Percentiles rank a stretch among this genome's conserved stretches.
Conservation (phyloP, 31 red algal species). For the Porphyra umbilicalis region DNA sequence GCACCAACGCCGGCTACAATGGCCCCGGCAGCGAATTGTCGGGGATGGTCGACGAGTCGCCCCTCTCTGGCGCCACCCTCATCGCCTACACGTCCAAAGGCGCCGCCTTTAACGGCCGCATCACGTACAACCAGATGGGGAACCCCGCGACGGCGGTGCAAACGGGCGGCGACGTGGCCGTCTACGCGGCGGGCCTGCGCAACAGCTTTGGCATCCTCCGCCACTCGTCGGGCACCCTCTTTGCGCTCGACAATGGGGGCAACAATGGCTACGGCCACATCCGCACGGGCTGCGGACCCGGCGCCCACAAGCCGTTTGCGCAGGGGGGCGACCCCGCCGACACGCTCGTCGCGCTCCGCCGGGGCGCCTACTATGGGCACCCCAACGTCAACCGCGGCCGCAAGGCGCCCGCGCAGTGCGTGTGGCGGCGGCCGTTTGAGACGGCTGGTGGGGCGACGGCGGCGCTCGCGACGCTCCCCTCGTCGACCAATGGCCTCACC, state of each 20-base stretch:
- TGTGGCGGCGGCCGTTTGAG: slow-evolving; percentile 14
- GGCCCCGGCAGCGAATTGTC: slow-evolving; percentile 6
- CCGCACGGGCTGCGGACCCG: slow-evolving; percentile 25
- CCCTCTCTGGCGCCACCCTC: slow-evolving; percentile 37
- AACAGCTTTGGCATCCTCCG: slow-evolving; percentile 41
- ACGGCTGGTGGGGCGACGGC: slow-evolving; percentile 27
- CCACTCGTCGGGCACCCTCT: slow-evolving; percentile 39
- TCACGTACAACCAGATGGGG: slow-evolving; percentile 29
- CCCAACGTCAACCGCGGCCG: slow-evolving; percentile 42
- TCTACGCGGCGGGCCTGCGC: slow-evolving; percentile 42
- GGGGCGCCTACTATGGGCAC: slow-evolving; percentile 40
- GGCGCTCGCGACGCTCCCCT: slow-evolving; percentile 35
- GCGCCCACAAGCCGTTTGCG: slow-evolving; percentile 8
- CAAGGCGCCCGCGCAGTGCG: slow-evolving; percentile 36
- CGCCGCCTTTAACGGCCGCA: slow-evolving; percentile 31
- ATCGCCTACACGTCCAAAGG: slow-evolving; percentile 22
- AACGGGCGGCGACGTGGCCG: slow-evolving; percentile 35
- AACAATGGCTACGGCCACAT: slow-evolving; percentile 47
- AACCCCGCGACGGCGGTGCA: slow-evolving; percentile 21
- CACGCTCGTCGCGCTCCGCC: slow-evolving; percentile 25
- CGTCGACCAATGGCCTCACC: slow-evolving; percentile 50
- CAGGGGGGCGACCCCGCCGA: slow-evolving; percentile 20
- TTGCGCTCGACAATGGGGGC: slow-evolving; percentile 48
- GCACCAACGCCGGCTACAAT: slow-evolving; percentile 44
- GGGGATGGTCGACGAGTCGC: slow-evolving; percentile 32